These are phyloP conservation scores for Penicillium antarcticum DNA, from an alignment of 495 filamentous ascomycete genomes.

Conservation along the genomic window DNA sequence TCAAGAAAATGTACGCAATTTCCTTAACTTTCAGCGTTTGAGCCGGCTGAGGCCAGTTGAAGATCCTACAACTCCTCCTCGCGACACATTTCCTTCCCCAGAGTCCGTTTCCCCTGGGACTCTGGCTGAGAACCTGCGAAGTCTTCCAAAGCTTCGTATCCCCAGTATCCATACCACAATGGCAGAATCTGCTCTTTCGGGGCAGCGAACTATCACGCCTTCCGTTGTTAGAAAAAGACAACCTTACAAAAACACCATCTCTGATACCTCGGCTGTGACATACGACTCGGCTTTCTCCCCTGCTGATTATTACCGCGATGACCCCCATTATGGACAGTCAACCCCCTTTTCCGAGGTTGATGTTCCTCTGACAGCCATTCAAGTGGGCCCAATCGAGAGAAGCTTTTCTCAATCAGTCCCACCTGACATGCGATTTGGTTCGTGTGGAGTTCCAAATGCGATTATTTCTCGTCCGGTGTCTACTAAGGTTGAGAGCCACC, in stretches of 20 bases:
- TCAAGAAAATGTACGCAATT: constrained; percentile 87
- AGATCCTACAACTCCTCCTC: constrained; percentile 39
- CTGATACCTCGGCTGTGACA: too few species aligned
- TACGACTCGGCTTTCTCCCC: too few species aligned
- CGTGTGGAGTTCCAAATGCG: too few species aligned
- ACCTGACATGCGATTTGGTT: constrained; percentile 77
- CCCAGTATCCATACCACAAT: constrained; percentile 33
- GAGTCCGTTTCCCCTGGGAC: constrained; percentile 30
- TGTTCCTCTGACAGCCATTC: constrained; percentile 75
- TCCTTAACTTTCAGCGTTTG: constrained; percentile 74
- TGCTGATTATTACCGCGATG: not conserved
- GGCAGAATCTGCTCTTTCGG: too few species aligned
- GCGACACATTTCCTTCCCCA: constrained; percentile 48
- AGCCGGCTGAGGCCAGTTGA: constrained; percentile 33
- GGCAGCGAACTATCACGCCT: not conserved
- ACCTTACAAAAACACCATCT: too few species aligned
- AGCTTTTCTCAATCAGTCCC: constrained; percentile 84
- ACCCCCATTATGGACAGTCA: constrained; percentile 13
- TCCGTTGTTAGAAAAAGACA: not conserved
- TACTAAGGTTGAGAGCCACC: too few species aligned
- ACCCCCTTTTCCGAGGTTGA: constrained; percentile 90
- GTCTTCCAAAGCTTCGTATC: constrained; percentile 58
- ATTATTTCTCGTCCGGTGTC: too few species aligned
- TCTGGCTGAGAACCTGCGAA: constrained; percentile 40
- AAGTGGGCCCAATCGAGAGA: constrained; percentile 68